Evolutionary conservation across 805 yeast genomes (phyloP), one percentile per base, ranked within the genome.

Genomic region (Pichia heedii): DNA sequence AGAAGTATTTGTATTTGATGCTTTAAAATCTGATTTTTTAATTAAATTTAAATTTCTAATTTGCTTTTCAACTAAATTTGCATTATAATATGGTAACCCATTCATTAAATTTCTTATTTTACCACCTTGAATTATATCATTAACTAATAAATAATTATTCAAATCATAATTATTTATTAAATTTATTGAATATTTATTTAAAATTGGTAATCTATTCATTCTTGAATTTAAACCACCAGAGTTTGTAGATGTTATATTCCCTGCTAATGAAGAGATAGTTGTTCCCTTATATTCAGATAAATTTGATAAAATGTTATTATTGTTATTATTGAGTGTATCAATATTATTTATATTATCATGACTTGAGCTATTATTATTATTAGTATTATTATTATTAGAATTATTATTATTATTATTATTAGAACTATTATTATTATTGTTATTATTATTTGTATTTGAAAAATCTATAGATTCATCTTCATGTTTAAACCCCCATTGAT

Each of bases 21-120:
- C 39, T 56, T 59, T 56, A 40, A 43, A 42, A 41, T 56, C 47
- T 12, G 15, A 7, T 43, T 61, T 52, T 62, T 66, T 54, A 45
- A 54, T 46, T 43, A 50, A 38, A 37, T 54, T 59, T 48, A 58
- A 41, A 7, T 8, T 19, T 29, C 54, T 40, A n/a, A 60, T 54
- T 37, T 54, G 48, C 32, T 50, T 51, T 22, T 56, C 60, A 42
- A 57, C 40, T 18, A 54, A 36, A 1, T 48, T 52, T 30, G 56
- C 59, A 22, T 64, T 56, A 49, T 66, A 74, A 33, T 60, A 63
- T 0, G 77, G 76, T 29, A 74, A 53, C 0, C 79, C 79, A 50
- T 58, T 68, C 27, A 51, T 50, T 26, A 58, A 36, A 12, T 61
- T 56, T 37, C 61, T 42, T 22, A 43, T 40, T 19, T 45, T 46